These are phyloP conservation scores for Trichoderma semiorbis DNA, from an alignment of 2,329 filamentous ascomycete species.

Conservation along the genomic window DNA sequence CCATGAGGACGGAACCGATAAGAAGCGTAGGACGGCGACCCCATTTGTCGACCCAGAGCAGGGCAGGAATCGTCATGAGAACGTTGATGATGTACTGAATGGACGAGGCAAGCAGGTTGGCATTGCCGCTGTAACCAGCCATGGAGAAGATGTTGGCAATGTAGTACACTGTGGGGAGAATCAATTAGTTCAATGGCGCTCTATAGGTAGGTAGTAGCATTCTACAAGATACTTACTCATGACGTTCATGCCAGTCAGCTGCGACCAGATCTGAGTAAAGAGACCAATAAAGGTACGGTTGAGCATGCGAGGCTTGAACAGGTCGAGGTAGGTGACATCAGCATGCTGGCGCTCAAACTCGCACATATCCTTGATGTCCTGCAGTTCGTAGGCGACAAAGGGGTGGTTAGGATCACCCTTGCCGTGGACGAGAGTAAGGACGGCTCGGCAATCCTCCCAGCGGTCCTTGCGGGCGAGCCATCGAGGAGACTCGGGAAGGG, in stretches of 20 bases:
- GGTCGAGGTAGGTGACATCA: slow-evolving; percentile 67
- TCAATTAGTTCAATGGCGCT: neutral
- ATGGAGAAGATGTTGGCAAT: slow-evolving; percentile 45
- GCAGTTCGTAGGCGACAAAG: slow-evolving; percentile 64
- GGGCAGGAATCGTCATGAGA: slow-evolving; percentile 70
- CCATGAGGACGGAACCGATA: slow-evolving; percentile 64
- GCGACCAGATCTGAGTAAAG: slow-evolving; percentile 55
- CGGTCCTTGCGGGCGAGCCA: slow-evolving; percentile 63
- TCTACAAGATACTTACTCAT: slow-evolving; percentile 45
- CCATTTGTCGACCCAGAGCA: slow-evolving; percentile 72
- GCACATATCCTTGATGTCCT: slow-evolving; percentile 70
- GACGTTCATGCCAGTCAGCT: slow-evolving; percentile 55
- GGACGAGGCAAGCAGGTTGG: slow-evolving; percentile 52
- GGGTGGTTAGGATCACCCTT: slow-evolving; percentile 61
- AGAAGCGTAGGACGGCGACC: slow-evolving; percentile 69
- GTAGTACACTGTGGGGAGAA: slow-evolving; percentile 54
- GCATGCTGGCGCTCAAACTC: slow-evolving; percentile 69
- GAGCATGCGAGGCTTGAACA: slow-evolving; percentile 66
- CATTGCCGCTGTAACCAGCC: slow-evolving; percentile 41
- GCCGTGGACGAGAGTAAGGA: slow-evolving; percentile 58
- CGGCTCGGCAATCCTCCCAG: slow-evolving; percentile 54
- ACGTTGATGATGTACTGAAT: slow-evolving; percentile 73
- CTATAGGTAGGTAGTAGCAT: neutral
- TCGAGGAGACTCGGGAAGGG: slow-evolving; percentile 59
- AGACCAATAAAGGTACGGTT: slow-evolving; percentile 50